Percentiles rank a stretch among this genome's conserved stretches.
These are phyloP conservation scores for Chimonanthus praecox DNA, from an alignment of 164 flowering plant genomes.

Conservation along the genomic window DNA sequence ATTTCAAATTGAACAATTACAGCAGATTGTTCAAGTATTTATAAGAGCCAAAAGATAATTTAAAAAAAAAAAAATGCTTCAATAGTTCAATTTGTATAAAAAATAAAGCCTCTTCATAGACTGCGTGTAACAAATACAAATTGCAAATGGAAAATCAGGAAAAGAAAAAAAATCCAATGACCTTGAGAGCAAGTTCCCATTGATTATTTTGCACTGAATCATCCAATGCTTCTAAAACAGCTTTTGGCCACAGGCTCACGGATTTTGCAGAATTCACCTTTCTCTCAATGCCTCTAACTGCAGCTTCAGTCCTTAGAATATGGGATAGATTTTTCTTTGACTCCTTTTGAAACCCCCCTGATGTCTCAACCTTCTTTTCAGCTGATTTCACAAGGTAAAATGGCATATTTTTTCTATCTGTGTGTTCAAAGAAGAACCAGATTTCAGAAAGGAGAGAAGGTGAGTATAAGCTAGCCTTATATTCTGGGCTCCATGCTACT, in stretches of 20 bases:
- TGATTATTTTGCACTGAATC: conserved; percentile 46
- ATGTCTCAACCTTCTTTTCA: conserved; percentile 25
- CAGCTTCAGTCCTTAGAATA: conserved; percentile 70
- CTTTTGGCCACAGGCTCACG: conserved; percentile 60
- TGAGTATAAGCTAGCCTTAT: conserved; percentile 7
- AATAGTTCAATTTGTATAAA: conserved; percentile 1
- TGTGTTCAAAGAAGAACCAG: background rate
- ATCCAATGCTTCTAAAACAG: conserved; percentile 75
- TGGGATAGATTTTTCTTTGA: conserved; percentile 51
- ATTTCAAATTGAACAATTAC: background rate
- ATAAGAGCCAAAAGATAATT: background rate
- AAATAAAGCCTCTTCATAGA: background rate
- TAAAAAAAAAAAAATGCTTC: background rate
- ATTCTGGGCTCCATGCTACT: too few species aligned
- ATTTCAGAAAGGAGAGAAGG: conserved; percentile 8
- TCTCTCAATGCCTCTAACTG: conserved; percentile 50
- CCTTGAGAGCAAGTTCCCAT: conserved; percentile 87
- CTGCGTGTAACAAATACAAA: background rate
- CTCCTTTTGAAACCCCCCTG: conserved; percentile 40
- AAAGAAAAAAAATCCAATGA: conserved; percentile 18
- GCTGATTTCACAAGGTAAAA: conserved; percentile 18
- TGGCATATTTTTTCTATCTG: conserved; percentile 5
- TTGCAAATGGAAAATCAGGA: background rate
- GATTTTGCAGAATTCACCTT: conserved; percentile 53
- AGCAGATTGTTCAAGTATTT: background rate